phyloP scores from a whole-genome alignment of 495 filamentous ascomycete genomes.

The Penicillium paxilli region DNA sequence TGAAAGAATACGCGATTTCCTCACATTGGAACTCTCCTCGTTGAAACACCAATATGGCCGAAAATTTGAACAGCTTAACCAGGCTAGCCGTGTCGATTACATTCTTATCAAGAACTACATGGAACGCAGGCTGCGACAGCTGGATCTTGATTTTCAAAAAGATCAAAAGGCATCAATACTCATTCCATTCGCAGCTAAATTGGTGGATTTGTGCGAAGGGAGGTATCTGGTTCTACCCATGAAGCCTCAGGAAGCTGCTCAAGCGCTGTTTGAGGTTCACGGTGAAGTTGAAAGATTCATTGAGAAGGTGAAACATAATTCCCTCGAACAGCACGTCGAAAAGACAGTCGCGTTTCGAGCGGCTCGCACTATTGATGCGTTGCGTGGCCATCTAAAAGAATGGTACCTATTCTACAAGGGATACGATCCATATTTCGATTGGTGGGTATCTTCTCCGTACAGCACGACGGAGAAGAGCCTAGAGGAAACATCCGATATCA shows the following conservation, averaged over 20 bases:
- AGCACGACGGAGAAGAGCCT: constrained; percentile 29
- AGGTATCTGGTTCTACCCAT: constrained; percentile 34
- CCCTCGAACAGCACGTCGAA: constrained; percentile 9
- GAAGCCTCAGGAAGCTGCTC: constrained; percentile 31
- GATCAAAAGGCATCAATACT: constrained; percentile 32
- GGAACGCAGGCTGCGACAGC: constrained; percentile 26
- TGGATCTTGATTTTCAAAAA: constrained; percentile 35
- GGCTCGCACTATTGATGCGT: constrained; percentile 27
- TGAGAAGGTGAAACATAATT: constrained; percentile 13
- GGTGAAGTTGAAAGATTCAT: constrained; percentile 20
- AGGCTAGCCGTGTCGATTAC: constrained; percentile 43
- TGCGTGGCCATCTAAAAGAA: constrained; percentile 37
- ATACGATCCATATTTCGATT: constrained; percentile 50
- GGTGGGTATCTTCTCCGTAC: constrained; percentile 48
- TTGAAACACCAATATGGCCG: constrained; percentile 23
- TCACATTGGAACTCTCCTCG: constrained; percentile 7
- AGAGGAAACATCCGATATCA: constrained; percentile 14
- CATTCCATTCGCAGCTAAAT: constrained; percentile 33
- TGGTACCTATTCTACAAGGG: constrained; percentile 45
- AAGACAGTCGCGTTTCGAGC: constrained; percentile 47
- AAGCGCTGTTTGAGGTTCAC: constrained; percentile 26
- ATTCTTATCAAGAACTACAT: constrained; percentile 43
- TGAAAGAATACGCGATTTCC: constrained; percentile 3
- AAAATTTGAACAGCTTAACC: constrained; percentile 22
- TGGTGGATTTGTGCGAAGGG: constrained; percentile 40